phyloP scores from a whole-genome alignment of 352 stramenopile genomes.

The Pythium aristosporum region DNA sequence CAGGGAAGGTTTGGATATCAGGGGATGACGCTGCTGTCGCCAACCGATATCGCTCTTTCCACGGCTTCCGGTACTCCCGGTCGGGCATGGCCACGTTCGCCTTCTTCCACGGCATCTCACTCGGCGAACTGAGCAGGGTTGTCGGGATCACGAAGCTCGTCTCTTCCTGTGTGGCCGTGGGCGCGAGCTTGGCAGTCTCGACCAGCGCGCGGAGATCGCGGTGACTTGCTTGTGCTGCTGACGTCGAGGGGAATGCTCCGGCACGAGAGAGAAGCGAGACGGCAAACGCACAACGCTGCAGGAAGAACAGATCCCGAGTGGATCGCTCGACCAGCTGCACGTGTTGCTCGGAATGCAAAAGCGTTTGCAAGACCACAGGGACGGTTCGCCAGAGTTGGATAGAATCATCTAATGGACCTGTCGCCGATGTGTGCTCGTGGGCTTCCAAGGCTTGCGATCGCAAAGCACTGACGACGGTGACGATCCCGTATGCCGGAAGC shows the following conservation, averaged over 20 bases:
- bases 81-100: background rate
- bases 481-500: slow-evolving; percentile 46
- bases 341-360: slow-evolving; percentile 22
- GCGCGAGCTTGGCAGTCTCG: slow-evolving; percentile 13
- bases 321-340: background rate
- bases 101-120: slow-evolving; percentile 25
- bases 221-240: slow-evolving; percentile 1
- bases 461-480: slow-evolving; percentile 36
- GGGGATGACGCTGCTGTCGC: background rate
- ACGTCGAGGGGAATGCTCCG: slow-evolving; percentile 39
- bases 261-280: slow-evolving; percentile 47
- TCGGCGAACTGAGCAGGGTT: background rate
- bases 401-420: background rate
- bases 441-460: slow-evolving; percentile 34
- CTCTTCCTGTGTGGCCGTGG: background rate
- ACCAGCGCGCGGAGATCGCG: slow-evolving; percentile 4
- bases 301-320: slow-evolving; percentile 7
- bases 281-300: slow-evolving; percentile 38
- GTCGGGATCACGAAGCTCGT: slow-evolving; percentile 3
- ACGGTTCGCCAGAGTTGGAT: slow-evolving; percentile 39
- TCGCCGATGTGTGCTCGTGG: slow-evolving; percentile 11
- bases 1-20: background rate
- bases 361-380: slow-evolving; percentile 38
- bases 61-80: slow-evolving; percentile 31
- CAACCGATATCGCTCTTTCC: slow-evolving; percentile 7